Base-by-base conservation (phyloP, 1,284 basidiomycete genomes). In the Paramarasmius palmivorus region DNA sequence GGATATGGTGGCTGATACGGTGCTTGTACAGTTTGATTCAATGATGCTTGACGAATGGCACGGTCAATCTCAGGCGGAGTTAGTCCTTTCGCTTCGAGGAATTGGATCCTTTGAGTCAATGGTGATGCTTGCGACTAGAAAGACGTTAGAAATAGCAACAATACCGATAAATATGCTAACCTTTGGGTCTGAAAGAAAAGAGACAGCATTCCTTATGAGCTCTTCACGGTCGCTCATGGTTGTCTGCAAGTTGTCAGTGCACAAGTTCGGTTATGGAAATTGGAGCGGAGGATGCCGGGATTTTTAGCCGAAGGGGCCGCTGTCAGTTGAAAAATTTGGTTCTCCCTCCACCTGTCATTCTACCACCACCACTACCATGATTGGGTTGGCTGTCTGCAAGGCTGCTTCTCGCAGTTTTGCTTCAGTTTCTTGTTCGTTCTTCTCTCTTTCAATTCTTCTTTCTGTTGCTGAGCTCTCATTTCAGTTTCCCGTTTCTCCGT, bases 11-110 rank as follows among this genome's bases (percentile, higher is more conserved):
- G 63, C 46, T 62, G 67, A 52, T 77, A 74, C 15, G 69, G 54
- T 20, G 68, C 59, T 15, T 62, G 56, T 40, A 51, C 47, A 39
- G 63, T 59, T 51, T 69, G 69, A 54, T 65, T 68, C 32, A 64
- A 60, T 19, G 79, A 71, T 0, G 82, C 81, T 65, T 86, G 87
- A 56, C 81, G 78, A 61, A 98, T 72, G 4, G 94, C 96, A 52
- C 86, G 78, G 69, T 98, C 93, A 58, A 98, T 95, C 72, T 99
- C 96, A 12, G 78, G 68, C 15, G 81, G 79, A 0, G 85, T 89
- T 23, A 99, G 76, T 1, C 96, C 96, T 69, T 98, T 98, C 4
- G 93, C 90, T 66, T 98, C 91, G 22, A 99, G 82, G 74, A 98
- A 99, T 64, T 93, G 88, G 49, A 99, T 83, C 47, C 92, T 84